Conservation (phyloP, 495 filamentous ascomycete species). For the Talaromyces nanjingensis region DNA sequence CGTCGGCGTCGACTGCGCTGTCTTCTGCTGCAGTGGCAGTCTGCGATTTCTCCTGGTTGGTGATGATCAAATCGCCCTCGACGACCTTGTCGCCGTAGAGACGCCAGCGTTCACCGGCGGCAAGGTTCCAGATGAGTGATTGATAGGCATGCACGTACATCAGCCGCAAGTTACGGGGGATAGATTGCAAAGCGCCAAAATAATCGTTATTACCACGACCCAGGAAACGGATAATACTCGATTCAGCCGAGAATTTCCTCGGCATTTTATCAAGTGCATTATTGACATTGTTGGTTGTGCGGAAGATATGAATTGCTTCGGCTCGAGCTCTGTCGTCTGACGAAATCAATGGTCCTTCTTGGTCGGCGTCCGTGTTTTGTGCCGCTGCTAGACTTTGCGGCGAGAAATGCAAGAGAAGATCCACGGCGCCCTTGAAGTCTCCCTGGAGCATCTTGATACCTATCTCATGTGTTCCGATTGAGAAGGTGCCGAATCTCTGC, state of each 20-base stretch:
- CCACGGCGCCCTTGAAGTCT: slow-evolving; percentile 71
- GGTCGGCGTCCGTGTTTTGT: slow-evolving; percentile 13
- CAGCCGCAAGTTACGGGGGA: slow-evolving; percentile 69
- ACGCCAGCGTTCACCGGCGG: slow-evolving; percentile 70
- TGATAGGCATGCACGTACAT: slow-evolving; percentile 99
- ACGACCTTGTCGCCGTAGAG: slow-evolving; percentile 63
- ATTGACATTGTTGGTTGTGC: slow-evolving; percentile 42
- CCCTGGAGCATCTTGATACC: slow-evolving; percentile 77
- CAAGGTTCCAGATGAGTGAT: slow-evolving; percentile 85
- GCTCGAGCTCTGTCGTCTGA: slow-evolving; percentile 73
- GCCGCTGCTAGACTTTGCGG: slow-evolving; percentile 39
- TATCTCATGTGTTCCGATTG: slow-evolving; percentile 70
- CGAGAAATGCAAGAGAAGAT: slow-evolving; percentile 62
- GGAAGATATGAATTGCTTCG: slow-evolving; percentile 64
- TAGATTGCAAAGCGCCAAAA: slow-evolving; percentile 67
- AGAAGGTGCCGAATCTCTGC: slow-evolving; percentile 86
- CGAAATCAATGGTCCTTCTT: slow-evolving; percentile 33
- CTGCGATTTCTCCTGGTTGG: slow-evolving; percentile 36
- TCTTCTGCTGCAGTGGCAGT: slow-evolving; percentile 19
- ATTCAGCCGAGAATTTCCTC: slow-evolving; percentile 72
- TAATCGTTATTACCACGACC: slow-evolving; percentile 51
- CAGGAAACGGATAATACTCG: slow-evolving; percentile 68
- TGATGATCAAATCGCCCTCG: slow-evolving; percentile 78
- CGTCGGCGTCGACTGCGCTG: slow-evolving; percentile 56
- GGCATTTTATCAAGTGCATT: slow-evolving; percentile 65